These are phyloP conservation scores for Mycena olivaceomarginata DNA, from an alignment of 768 basidiomycete species.

Conservation along the genomic window DNA sequence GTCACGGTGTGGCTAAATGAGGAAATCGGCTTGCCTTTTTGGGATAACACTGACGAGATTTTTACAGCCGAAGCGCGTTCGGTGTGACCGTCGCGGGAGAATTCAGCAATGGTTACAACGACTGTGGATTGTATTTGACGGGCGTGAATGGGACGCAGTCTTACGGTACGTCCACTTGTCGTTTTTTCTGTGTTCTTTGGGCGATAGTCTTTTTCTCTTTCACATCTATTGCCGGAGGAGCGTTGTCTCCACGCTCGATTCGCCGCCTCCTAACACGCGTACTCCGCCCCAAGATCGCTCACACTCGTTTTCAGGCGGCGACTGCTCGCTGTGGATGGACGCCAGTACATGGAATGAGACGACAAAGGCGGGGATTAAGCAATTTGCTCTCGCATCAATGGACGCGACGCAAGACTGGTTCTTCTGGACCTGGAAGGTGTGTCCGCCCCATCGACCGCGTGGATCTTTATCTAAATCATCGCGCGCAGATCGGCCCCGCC, in stretches of 20 bases:
- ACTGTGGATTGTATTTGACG: slow-evolving; percentile 8
- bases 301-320: background rate
- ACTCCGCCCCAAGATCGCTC: too few species aligned
- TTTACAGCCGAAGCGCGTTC: background rate
- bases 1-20: too few species aligned
- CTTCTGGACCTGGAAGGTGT: slow-evolving; percentile 19
- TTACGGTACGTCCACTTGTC: background rate
- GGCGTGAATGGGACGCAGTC: background rate
- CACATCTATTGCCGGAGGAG: too few species aligned
- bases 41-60: background rate
- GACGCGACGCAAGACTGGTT: slow-evolving; percentile 11
- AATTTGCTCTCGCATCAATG: slow-evolving; percentile 3
- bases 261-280: too few species aligned
- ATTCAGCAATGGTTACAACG: slow-evolving; percentile 10
- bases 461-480: background rate
- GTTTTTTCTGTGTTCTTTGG: too few species aligned
- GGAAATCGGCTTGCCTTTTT: background rate
- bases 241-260: too few species aligned
- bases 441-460: background rate
- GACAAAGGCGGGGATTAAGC: background rate
- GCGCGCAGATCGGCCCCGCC: background rate
- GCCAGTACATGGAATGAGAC: background rate
- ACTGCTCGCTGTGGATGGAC: background rate
- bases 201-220: too few species aligned
- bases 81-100: slow-evolving; percentile 13